Evolutionary conservation across 768 basidiomycete genomes (phyloP).

Genomic region (Solioccasus polychromus): DNA sequence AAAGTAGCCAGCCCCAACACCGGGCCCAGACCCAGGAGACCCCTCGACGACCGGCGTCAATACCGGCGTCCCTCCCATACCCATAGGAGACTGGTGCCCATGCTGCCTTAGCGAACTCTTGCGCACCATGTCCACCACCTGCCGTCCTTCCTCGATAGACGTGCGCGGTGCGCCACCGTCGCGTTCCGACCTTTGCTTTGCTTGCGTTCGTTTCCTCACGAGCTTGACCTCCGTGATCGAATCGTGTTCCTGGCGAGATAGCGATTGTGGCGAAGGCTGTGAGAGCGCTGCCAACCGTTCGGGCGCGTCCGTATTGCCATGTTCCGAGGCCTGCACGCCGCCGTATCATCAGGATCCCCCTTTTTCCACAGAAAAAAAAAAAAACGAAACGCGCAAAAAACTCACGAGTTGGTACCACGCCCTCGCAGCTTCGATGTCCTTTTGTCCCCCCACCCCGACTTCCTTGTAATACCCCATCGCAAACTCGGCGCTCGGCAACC

Average conservation of each 20-base stretch:
- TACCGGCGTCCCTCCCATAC: no score
- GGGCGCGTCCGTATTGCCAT: constrained; percentile 78
- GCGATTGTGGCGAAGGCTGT: constrained; percentile 54
- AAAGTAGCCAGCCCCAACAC: no score
- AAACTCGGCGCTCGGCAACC: constrained; percentile 82
- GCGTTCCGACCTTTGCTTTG: constrained; percentile 49
- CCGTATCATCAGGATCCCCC: no score
- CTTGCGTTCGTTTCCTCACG: constrained; percentile 78
- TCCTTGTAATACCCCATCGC: constrained; percentile 96
- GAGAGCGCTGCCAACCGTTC: constrained; percentile 71
- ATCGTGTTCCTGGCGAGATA: constrained; percentile 82
- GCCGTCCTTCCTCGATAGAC: constrained; percentile 35
- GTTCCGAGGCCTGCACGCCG: constrained; percentile 58
- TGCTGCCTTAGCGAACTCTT: constrained; percentile 41
- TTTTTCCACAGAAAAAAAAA: no score
- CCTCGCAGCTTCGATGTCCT: constrained; percentile 59
- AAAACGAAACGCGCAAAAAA: no score
- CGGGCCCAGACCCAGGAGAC: no score
- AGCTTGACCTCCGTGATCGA: constrained; percentile 74
- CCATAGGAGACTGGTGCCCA: no score
- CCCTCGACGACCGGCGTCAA: no score
- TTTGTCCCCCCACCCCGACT: constrained; percentile 79
- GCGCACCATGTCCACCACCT: constrained; percentile 54
- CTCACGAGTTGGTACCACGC: constrained; percentile 75
- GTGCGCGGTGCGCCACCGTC: constrained; percentile 11